phyloP scores from a whole-genome alignment of 352 stramenopile genomes.

The Phytophthora sojae region DNA sequence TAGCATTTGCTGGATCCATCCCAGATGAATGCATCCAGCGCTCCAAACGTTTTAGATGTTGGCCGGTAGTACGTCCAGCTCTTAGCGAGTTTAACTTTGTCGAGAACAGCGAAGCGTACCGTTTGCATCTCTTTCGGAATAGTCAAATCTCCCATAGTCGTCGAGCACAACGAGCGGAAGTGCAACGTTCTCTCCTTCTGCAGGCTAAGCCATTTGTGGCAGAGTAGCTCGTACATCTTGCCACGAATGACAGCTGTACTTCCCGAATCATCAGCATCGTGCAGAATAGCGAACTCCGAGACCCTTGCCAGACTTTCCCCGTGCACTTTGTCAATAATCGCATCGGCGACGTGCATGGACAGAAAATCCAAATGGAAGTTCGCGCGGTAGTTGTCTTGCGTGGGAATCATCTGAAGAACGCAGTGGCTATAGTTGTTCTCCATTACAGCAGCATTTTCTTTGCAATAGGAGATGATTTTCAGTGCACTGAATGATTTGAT shows the following conservation, averaged over 20 bases:
- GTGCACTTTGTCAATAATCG: background rate
- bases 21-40: conserved; percentile 17
- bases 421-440: background rate
- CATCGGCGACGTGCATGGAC: conserved; percentile 6
- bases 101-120: conserved; percentile 3
- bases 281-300: conserved; percentile 20
- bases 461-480: conserved; percentile 7
- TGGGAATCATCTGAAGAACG: conserved; percentile 13
- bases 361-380: conserved; percentile 13
- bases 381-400: background rate
- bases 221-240: conserved; percentile 27
- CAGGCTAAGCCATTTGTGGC: conserved; percentile 22
- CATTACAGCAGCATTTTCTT: background rate
- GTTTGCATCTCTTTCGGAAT: conserved; percentile 5
- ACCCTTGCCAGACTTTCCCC: conserved; percentile 15
- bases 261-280: conserved; percentile 21
- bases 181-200: background rate
- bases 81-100: background rate
- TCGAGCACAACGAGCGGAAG: background rate
- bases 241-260: conserved; percentile 16
- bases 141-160: background rate
- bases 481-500: background rate
- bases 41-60: conserved; percentile 7
- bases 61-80: background rate
- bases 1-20: background rate